Percentiles rank a stretch among this genome's conserved stretches.
Conservation (phyloP, 164 flowering plant species). For the Protea cynaroides region DNA sequence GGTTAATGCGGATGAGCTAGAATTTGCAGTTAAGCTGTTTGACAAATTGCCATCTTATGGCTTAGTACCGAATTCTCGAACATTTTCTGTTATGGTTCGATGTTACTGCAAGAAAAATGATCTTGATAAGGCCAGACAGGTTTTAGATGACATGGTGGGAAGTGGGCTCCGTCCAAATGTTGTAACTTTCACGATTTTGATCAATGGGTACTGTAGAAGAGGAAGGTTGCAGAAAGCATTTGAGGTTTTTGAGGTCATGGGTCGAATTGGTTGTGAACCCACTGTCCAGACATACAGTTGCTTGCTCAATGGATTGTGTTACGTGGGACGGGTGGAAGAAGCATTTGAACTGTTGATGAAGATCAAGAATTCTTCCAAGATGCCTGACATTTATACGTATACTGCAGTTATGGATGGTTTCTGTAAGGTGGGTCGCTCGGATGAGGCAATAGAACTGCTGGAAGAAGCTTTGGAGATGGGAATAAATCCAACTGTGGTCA, state of each 20-base stretch:
- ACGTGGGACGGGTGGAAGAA: slow-evolving; percentile 75
- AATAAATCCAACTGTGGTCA: slow-evolving; percentile 1
- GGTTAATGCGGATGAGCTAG: slow-evolving; percentile 35
- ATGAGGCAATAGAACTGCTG: slow-evolving; percentile 62
- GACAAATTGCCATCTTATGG: slow-evolving; percentile 22
- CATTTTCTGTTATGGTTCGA: slow-evolving; percentile 43
- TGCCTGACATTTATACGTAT: slow-evolving; percentile 65
- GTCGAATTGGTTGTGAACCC: slow-evolving; percentile 44
- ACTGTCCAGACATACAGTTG: slow-evolving; percentile 59
- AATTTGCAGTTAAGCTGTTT: slow-evolving; percentile 40
- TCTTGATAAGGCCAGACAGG: slow-evolving; percentile 32
- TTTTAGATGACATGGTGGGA: slow-evolving; percentile 48
- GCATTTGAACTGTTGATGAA: slow-evolving; percentile 47
- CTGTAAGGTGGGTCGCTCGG: slow-evolving; percentile 62
- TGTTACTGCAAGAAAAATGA: slow-evolving; percentile 45
- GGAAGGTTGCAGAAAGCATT: slow-evolving; percentile 55
- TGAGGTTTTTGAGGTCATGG: slow-evolving; percentile 56
- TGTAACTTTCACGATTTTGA: slow-evolving; percentile 44
- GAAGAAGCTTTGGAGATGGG: slow-evolving; percentile 41
- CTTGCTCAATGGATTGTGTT: slow-evolving; percentile 77
- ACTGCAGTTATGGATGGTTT: slow-evolving; percentile 84
- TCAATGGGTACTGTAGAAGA: slow-evolving; percentile 47
- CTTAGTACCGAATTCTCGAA: slow-evolving; percentile 41
- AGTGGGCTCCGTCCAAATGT: slow-evolving; percentile 49
- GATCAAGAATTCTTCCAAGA: slow-evolving; percentile 38